Evolutionary conservation across 2,329 filamentous ascomycete genomes (phyloP).

Genomic region (Thyridium curvatum): DNA sequence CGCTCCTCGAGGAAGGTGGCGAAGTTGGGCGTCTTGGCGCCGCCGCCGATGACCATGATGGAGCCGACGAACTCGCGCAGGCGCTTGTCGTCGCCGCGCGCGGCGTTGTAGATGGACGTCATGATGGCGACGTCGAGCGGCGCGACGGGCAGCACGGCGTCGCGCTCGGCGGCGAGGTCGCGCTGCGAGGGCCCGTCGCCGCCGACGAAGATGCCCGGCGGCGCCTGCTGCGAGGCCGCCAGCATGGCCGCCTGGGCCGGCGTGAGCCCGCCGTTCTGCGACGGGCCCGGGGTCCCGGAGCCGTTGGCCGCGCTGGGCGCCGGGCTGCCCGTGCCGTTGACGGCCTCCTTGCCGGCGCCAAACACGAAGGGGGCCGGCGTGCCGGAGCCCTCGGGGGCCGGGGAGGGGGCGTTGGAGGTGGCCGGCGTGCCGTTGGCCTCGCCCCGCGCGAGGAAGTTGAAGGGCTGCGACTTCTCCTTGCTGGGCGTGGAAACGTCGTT

Average conservation of each 20-base stretch:
- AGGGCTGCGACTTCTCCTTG: constrained; percentile 58
- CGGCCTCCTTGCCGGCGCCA: constrained; percentile 36
- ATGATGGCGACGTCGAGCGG: constrained; percentile 87
- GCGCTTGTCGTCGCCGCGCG: constrained; percentile 86
- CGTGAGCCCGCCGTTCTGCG: constrained; percentile 21
- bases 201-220: constrained; percentile 43
- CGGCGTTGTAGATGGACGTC: constrained; percentile 80
- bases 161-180: constrained; percentile 61
- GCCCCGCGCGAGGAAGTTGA: constrained; percentile 63
- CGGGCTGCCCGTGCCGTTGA: constrained; percentile 42
- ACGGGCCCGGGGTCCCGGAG: constrained; percentile 28
- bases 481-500: constrained; percentile 49
- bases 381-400: constrained; percentile 68
- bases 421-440: constrained; percentile 70
- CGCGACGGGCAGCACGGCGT: constrained; percentile 74
- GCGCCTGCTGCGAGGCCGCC: constrained; percentile 12
- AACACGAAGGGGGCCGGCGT: constrained; percentile 62
- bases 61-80: constrained; percentile 82
- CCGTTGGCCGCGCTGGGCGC: constrained; percentile 44
- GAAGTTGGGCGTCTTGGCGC: constrained; percentile 74
- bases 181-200: constrained; percentile 32
- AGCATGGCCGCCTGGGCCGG: constrained; percentile 8
- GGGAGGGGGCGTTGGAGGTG: constrained; percentile 82
- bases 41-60: constrained; percentile 87
- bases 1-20: constrained; percentile 77